A percentile compares a stretch with the other conserved stretches of the same genome.
These are phyloP conservation scores for Selaginella tamariscina DNA, from an alignment of 75 land plant species.

Conservation along the genomic window DNA sequence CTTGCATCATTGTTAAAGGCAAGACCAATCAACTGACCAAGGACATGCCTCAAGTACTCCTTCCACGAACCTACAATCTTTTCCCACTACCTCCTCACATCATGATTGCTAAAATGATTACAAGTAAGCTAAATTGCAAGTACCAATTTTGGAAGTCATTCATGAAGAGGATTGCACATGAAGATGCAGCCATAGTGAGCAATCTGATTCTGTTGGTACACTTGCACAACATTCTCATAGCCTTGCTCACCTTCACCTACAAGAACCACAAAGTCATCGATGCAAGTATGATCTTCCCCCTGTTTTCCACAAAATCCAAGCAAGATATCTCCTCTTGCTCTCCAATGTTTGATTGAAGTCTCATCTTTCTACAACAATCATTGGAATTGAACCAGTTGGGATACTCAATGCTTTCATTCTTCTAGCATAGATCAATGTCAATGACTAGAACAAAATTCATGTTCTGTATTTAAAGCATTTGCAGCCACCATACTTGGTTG, in stretches of 20 bases:
- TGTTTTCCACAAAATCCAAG: slow-evolving; percentile 7
- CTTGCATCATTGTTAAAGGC: slow-evolving; percentile 4
- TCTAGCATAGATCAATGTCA: background rate
- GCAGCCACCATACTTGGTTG: background rate
- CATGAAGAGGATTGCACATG: slow-evolving; percentile 4
- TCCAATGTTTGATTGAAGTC: background rate
- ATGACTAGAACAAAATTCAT: background rate
- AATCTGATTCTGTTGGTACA: background rate
- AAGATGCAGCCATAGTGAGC: slow-evolving; percentile 1
- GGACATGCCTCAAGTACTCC: background rate
- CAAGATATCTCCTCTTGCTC: background rate
- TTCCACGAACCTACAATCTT: slow-evolving; percentile 4
- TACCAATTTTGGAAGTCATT: background rate
- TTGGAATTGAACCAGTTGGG: background rate
- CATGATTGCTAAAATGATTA: background rate
- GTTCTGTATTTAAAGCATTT: background rate
- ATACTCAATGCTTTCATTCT: background rate
- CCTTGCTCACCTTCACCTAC: background rate
- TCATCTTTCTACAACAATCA: slow-evolving; percentile 4
- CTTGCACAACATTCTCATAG: slow-evolving; percentile 2
- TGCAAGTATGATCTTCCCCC: slow-evolving; percentile 2
- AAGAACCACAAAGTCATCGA: background rate
- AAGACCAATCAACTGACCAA: slow-evolving; percentile 2
- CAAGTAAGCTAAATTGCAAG: slow-evolving; percentile 8
- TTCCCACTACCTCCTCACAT: slow-evolving; percentile 7